Evolutionary conservation across 257 asterid genomes (phyloP).

Genomic region (Anisodus tanguticus): DNA sequence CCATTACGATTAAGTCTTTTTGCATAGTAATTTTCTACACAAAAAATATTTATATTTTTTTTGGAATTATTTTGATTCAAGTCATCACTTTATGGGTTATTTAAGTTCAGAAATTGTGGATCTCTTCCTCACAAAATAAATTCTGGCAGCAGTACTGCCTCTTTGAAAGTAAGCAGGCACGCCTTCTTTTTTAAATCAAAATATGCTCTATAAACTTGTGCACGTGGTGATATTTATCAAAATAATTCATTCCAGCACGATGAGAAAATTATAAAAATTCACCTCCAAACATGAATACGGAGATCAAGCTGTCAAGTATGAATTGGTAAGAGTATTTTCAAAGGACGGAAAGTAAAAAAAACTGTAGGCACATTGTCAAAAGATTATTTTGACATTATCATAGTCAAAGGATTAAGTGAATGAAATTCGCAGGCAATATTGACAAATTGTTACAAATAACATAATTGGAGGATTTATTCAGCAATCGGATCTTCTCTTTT

Average conservation of each 20-base stretch:
- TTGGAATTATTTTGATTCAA: no score
- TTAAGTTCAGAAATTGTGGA: no score
- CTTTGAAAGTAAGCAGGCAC: neutral
- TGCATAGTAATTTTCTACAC: no score
- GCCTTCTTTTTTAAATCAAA: neutral
- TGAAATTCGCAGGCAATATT: neutral
- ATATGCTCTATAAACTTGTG: neutral
- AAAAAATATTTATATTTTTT: no score
- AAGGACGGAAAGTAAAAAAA: constrained; percentile 12
- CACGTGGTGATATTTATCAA: neutral
- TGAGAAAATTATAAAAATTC: neutral
- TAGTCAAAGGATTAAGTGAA: neutral
- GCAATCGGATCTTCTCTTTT: neutral
- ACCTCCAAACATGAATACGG: neutral
- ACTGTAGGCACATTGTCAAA: neutral
- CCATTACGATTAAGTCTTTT: no score
- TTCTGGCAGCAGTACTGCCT: neutral
- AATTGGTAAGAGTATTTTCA: neutral
- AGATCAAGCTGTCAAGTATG: neutral
- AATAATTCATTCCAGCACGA: neutral
- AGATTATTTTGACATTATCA: neutral
- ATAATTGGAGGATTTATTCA: neutral
- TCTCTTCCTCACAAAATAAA: neutral
- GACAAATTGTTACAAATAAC: neutral
- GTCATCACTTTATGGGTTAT: no score